Evolutionary conservation across 73 alveolate species (phyloP).

Genomic region (Tetrahymena borealis): DNA sequence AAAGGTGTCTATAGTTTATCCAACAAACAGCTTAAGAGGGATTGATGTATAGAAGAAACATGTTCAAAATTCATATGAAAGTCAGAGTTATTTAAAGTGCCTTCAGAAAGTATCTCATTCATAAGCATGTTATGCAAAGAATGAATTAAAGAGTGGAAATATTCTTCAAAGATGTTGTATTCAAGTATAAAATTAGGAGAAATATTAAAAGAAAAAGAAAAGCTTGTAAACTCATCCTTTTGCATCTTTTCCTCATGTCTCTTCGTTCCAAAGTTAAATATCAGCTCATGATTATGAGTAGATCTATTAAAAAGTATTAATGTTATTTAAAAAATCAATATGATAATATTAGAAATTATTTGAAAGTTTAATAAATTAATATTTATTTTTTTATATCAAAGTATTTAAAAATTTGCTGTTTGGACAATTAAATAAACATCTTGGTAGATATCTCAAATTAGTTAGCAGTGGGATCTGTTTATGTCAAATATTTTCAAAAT

Average conservation of each 20-base stretch:
- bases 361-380: background rate
- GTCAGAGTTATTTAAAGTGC: background rate
- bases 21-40: background rate
- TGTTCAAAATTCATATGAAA: background rate
- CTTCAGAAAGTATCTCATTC: background rate
- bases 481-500: background rate
- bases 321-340: background rate
- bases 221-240: background rate
- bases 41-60: background rate
- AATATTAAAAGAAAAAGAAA: background rate
- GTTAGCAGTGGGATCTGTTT: background rate
- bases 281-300: background rate
- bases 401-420: background rate
- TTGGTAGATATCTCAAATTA: background rate
- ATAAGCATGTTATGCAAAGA: background rate
- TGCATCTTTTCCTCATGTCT: background rate
- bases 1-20: background rate
- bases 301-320: background rate
- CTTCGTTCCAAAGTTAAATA: background rate
- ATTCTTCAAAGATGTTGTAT: background rate
- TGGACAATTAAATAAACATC: background rate
- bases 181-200: background rate
- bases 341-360: too few species aligned
- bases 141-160: background rate
- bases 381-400: background rate